phyloP scores from a whole-genome alignment of 1,284 basidiomycete species.

The Coniophora puteana region DNA sequence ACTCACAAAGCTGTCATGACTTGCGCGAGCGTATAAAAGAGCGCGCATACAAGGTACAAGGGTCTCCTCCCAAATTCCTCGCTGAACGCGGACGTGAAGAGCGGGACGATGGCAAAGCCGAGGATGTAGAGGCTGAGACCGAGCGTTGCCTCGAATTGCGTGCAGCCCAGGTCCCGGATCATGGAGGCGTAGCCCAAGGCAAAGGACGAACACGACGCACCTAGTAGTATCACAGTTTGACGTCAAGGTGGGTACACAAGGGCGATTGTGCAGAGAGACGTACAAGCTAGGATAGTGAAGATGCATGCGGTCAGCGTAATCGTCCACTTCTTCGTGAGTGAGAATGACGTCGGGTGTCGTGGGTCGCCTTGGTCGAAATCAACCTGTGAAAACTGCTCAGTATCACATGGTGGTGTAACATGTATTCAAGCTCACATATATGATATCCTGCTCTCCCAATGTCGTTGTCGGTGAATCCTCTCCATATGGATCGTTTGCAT shows the following conservation, averaged over 20 bases:
- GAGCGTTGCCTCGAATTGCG: conserved; percentile 30
- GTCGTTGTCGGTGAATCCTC: too few relatives aligned
- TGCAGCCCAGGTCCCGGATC: conserved; percentile 37
- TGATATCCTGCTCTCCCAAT: too few relatives aligned
- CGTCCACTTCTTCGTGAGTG: conserved; percentile 39
- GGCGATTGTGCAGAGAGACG: conserved; percentile 6
- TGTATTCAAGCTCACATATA: too few relatives aligned
- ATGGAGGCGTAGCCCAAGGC: conserved; percentile 37
- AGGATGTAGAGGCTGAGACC: conserved; percentile 39
- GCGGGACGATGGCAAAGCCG: conserved; percentile 47
- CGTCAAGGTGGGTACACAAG: background rate
- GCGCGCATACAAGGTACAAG: conserved; percentile 39
- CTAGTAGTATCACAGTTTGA: conserved; percentile 14
- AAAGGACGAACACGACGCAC: conserved; percentile 36
- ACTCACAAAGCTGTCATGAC: conserved; percentile 38
- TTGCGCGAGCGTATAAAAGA: conserved; percentile 36
- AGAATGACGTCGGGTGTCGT: conserved; percentile 50
- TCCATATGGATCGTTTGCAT: too few relatives aligned
- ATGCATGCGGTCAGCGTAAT: conserved; percentile 28
- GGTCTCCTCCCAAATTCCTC: conserved; percentile 50
- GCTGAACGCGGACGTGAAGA: conserved; percentile 44
- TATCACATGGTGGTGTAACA: too few relatives aligned
- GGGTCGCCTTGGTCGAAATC: conserved; percentile 49
- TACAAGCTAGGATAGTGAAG: conserved; percentile 27
- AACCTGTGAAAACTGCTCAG: conserved; percentile 39